Evolutionary conservation across 306 rosid species (phyloP), one percentile per base, ranked within the genome.

Genomic region (Begonia peltatifolia): DNA sequence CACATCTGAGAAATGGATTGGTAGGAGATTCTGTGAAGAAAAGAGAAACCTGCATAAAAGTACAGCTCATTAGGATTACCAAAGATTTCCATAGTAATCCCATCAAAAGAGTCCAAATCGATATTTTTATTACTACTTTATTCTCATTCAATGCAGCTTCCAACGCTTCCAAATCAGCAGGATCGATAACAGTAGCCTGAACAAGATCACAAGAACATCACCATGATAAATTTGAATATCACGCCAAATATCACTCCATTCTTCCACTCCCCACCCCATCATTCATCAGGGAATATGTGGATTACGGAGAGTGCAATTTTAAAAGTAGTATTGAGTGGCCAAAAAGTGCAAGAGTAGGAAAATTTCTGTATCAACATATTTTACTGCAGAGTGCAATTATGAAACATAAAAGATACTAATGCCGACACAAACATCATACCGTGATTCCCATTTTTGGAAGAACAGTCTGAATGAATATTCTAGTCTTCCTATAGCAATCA

Each of bases 11-110:
- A 76, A 80, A 89, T 17, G 97, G 97, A 71, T 89, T 89, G 51
- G 97, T 89, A 38, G 97, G 97, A 64, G 97, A 89, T 69, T 89
- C 97, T 0, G 97, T 89, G 71, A 82, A 89, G 84, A 82, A 89
- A 36, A 89, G 71, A 57, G 95, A 79, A 63, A 85, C 94, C 97
- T 89, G 75, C 67, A 74, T n/a, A 16, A 10, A 61, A 15, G 56
- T 23, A 63, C 38, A 30, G 42, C 8, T 18, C n/a, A 61, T 13
- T 12, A 23, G 20, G 20, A 42, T 18, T 25, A 51, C 54, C 65
- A 42, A 30, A 5, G 8, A 43, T 10, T 25, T 56, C 23, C 15
- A 51, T 52, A 48, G 11, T 41, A 42, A 53, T 13, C 62, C 60
- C 57, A 38, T 36, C 12, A 54, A 4, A 50, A 47, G 22, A 53